Evolutionary conservation across 2,329 filamentous ascomycete genomes (phyloP).

Genomic region (Penicillium sp.): DNA sequence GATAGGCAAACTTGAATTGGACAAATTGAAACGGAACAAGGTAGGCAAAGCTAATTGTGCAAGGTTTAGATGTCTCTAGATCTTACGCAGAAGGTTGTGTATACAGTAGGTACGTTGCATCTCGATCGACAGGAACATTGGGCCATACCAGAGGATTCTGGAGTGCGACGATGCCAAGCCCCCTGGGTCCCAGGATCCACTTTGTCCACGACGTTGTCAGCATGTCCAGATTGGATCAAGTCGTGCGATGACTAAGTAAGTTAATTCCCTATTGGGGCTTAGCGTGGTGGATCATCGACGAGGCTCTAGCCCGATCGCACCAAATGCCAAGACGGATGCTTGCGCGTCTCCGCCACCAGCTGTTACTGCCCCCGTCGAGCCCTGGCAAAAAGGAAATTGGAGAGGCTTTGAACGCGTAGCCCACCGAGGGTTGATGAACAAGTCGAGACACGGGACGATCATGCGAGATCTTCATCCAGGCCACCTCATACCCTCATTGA

Average conservation of each 20-base stretch:
- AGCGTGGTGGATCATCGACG: conserved; percentile 20
- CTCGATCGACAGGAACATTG: conserved; percentile 19
- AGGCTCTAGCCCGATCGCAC: conserved; percentile 30
- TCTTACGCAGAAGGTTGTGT: neutral
- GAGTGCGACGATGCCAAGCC: conserved; percentile 22
- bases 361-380: conserved; percentile 4
- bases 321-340: conserved; percentile 39
- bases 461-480: conserved; percentile 2
- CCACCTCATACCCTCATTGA: conserved; percentile 4
- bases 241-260: neutral
- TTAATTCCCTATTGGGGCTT: conserved; percentile 14
- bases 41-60: neutral
- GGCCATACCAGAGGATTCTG: conserved; percentile 19
- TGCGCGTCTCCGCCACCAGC: conserved; percentile 36
- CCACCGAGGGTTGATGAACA: neutral
- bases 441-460: conserved; percentile 13
- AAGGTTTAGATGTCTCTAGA: neutral
- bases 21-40: neutral
- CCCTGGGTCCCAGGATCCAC: conserved; percentile 14
- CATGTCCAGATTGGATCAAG: neutral
- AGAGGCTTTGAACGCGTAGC: conserved; percentile 18
- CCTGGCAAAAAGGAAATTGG: conserved; percentile 8
- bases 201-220: neutral
- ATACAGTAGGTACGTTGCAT: conserved; percentile 6
- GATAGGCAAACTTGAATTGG: neutral